Percentiles rank a stretch among this genome's conserved stretches.
These are phyloP conservation scores for Macadamia integrifolia DNA, from an alignment of 164 flowering plant genomes.

Conservation along the genomic window DNA sequence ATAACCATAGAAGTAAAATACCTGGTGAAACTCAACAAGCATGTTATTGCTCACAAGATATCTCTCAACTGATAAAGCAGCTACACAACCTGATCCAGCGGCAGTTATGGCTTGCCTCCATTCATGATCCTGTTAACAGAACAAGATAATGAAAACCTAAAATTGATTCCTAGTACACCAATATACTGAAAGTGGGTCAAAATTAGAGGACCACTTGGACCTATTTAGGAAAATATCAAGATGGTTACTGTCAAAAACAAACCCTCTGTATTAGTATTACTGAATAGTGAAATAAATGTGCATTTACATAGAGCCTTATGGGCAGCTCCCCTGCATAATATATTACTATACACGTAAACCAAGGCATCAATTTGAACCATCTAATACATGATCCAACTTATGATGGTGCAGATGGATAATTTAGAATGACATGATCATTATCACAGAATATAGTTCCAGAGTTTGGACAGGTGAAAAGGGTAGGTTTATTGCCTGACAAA, in stretches of 20 bases:
- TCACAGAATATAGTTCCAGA: too few species aligned
- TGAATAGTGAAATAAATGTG: too few species aligned
- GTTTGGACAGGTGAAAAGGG: too few species aligned
- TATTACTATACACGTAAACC: too few species aligned
- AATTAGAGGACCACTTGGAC: background rate
- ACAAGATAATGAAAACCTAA: background rate
- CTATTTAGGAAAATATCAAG: background rate
- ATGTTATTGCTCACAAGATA: constrained; percentile 78
- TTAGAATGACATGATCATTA: too few species aligned
- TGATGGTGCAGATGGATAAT: too few species aligned
- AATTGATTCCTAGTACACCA: background rate
- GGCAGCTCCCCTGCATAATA: too few species aligned
- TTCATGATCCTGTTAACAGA: constrained; percentile 70
- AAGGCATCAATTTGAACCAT: too few species aligned
- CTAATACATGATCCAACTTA: background rate
- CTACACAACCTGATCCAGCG: constrained; percentile 97
- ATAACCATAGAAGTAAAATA: constrained; percentile 15
- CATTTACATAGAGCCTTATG: too few species aligned
- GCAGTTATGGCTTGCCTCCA: constrained; percentile 99
- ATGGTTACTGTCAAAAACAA: background rate
- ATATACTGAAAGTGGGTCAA: background rate
- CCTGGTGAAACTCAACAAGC: constrained; percentile 97
- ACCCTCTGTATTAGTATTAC: background rate
- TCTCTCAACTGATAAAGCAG: constrained; percentile 95
- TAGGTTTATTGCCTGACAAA: too few species aligned